Evolutionary conservation across 805 yeast genomes (phyloP).

Genomic region (Candida nemodendra): DNA sequence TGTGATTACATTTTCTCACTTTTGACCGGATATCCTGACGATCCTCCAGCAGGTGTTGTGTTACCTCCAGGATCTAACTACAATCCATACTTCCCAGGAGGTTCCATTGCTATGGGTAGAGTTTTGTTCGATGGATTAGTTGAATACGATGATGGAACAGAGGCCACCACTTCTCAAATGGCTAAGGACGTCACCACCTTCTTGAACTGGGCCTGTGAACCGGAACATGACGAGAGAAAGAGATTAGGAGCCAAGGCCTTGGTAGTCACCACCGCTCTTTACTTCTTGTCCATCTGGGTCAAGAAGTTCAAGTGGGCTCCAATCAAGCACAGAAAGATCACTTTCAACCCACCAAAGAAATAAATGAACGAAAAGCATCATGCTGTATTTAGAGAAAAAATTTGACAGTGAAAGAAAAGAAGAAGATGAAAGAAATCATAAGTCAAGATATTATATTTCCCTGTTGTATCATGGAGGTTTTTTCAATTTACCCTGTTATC

Average conservation of each 20-base stretch:
- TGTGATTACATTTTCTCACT: constrained; percentile 91
- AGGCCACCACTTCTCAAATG: constrained; percentile 98
- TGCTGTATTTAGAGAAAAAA: constrained; percentile 10
- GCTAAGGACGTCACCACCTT: constrained; percentile 96
- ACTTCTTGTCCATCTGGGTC: constrained; percentile 82
- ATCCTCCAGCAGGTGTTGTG: constrained; percentile 94
- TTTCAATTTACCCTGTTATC: constrained; percentile 2
- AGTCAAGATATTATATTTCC: no score
- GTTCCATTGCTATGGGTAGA: constrained; percentile 98
- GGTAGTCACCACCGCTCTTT: constrained; percentile 72
- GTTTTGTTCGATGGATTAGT: constrained; percentile 96
- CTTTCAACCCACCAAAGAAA: constrained; percentile 89
- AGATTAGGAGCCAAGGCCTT: constrained; percentile 93
- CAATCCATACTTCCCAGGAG: constrained; percentile 99
- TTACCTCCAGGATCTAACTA: constrained; percentile 95
- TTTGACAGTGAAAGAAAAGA: constrained; percentile 5
- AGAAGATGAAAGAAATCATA: constrained; percentile 1
- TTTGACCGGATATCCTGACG: constrained; percentile 98
- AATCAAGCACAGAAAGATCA: constrained; percentile 90
- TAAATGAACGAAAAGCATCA: constrained; percentile 24
- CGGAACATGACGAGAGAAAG: constrained; percentile 98
- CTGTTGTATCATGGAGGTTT: no score
- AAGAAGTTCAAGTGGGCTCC: constrained; percentile 98
- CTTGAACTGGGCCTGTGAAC: constrained; percentile 98
- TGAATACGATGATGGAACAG: constrained; percentile 98